Base-by-base conservation (phyloP, 345 rosid species). In the Eucalyptus curtisii region DNA sequence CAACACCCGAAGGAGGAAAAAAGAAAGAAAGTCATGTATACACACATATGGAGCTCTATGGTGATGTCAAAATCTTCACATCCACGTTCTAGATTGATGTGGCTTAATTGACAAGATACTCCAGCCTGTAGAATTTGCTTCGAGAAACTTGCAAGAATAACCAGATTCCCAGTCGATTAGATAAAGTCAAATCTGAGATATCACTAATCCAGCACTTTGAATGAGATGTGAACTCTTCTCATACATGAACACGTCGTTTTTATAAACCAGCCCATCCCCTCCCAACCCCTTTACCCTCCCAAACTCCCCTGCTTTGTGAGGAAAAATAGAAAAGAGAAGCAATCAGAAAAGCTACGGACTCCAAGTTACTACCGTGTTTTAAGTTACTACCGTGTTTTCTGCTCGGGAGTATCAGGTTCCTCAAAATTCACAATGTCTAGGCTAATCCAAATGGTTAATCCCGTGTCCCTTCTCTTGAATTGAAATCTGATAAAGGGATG, bases 1-100 rank as follows among this genome's bases (percentile, higher is more conserved):
- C 79, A 98, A 89, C 87, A 96, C 99, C 99, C 94, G 92, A 89
- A 49, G 87, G 40, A 37, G 88, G 55, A 27, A 17, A 15, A 85
- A 44, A 55, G 16, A 22, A 80, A 86, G 82, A 2, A 14, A 47
- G 48, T 47, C 40, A 37, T 4, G 20, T 31, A 15, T 16, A 31
- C 79, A 33, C 16, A 68, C 17, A 31, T 8, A 8, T 31, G 79
- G 9, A 31, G 79, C 42, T 68, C 42, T 31, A 31, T 16, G 79
- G 22, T 68, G 24, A 31, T 31, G 42, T 68, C 79, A 68, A 68
- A 68, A 8, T 22, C 79, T 68, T 31, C 79, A 68, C 42, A 31
- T 31, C 42, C 79, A 8, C 79, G 31, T 15, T 1, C 1, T 14
- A 3, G 19, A n/a, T n/a, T n/a, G 76, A 64, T 1, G 24, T 2